phyloP scores from a whole-genome alignment of 495 filamentous ascomycete species.

The Hypoxylon fuscum region DNA sequence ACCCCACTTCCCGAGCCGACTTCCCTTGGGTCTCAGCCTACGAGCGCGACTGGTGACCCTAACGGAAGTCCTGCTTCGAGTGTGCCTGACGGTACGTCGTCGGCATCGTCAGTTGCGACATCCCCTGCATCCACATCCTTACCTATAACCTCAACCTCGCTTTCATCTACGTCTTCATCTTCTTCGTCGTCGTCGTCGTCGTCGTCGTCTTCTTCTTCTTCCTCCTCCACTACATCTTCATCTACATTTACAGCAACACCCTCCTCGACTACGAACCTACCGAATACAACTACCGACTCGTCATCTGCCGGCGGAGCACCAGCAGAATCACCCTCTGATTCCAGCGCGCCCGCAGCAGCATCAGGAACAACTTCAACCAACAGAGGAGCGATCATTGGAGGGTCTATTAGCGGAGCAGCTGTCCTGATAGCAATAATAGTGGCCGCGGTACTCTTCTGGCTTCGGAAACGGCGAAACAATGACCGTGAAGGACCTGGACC shows the following conservation, averaged over 20 bases:
- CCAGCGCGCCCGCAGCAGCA: slow-evolving; percentile 13
- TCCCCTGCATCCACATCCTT: slow-evolving; percentile 27
- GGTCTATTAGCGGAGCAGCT: slow-evolving; percentile 52
- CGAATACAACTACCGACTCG: slow-evolving; percentile 3
- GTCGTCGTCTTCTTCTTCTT: slow-evolving; percentile 28
- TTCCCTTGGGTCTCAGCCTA: slow-evolving; percentile 30
- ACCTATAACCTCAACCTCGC: slow-evolving; percentile 19
- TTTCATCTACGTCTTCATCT: slow-evolving; percentile 25
- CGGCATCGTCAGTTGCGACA: slow-evolving; percentile 24
- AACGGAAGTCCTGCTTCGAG: slow-evolving; percentile 13
- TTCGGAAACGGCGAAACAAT: slow-evolving; percentile 49
- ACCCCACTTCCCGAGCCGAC: slow-evolving; percentile 49
- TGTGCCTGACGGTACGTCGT: slow-evolving; percentile 15
- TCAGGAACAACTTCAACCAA: slow-evolving; percentile 31
- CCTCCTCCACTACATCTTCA: slow-evolving; percentile 23
- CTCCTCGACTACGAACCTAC: slow-evolving; percentile 15
- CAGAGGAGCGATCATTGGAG: slow-evolving; percentile 57
- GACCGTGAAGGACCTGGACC: slow-evolving; percentile 45
- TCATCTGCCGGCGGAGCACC: slow-evolving; percentile 10
- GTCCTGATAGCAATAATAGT: slow-evolving; percentile 45
- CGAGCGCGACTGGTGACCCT: slow-evolving; percentile 17
- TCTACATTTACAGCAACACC: slow-evolving; percentile 21
- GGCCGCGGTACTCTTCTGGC: slow-evolving; percentile 40
- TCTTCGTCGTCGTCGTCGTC: slow-evolving; percentile 25
- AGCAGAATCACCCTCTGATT: slow-evolving; percentile 16